Evolutionary conservation across 1,284 basidiomycete genomes (phyloP).

Genomic region (Coriolopsis trogii): DNA sequence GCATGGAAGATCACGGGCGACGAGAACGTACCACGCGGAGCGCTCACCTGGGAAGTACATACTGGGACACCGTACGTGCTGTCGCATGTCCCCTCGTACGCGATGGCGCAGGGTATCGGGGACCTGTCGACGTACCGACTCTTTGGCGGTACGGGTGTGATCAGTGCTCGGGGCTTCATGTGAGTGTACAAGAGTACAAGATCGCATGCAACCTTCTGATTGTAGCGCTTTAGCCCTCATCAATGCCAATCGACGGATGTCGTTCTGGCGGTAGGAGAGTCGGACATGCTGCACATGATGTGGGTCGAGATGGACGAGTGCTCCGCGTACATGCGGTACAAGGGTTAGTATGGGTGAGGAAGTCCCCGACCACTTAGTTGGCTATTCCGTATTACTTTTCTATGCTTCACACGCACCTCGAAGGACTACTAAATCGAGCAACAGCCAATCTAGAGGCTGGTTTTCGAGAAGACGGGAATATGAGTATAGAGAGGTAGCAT

Average conservation of each 20-base stretch:
- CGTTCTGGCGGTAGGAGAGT: constrained; percentile 1
- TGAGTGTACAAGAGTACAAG: constrained; percentile 8
- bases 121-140: constrained; percentile 1
- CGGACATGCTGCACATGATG: neutral
- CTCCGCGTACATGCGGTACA: constrained; percentile 10
- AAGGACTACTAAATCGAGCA: too few species aligned
- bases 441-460: too few species aligned
- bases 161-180: constrained; percentile 26
- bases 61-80: neutral
- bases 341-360: neutral
- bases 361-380: neutral
- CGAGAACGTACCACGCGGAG: constrained; percentile 32
- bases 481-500: too few species aligned
- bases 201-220: too few species aligned
- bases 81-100: neutral
- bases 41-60: constrained; percentile 23
- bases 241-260: neutral
- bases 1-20: constrained; percentile 35
- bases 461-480: too few species aligned
- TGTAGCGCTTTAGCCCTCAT: too few species aligned
- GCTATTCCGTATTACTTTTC: neutral
- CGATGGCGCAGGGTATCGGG: constrained; percentile 2
- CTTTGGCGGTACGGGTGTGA: constrained; percentile 17
- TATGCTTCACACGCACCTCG: too few species aligned
- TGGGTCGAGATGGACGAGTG: constrained; percentile 10